Evolutionary conservation across 352 stramenopile species (phyloP), one percentile per base, ranked within the genome.

Genomic region (Aphanomyces cochlioides): DNA sequence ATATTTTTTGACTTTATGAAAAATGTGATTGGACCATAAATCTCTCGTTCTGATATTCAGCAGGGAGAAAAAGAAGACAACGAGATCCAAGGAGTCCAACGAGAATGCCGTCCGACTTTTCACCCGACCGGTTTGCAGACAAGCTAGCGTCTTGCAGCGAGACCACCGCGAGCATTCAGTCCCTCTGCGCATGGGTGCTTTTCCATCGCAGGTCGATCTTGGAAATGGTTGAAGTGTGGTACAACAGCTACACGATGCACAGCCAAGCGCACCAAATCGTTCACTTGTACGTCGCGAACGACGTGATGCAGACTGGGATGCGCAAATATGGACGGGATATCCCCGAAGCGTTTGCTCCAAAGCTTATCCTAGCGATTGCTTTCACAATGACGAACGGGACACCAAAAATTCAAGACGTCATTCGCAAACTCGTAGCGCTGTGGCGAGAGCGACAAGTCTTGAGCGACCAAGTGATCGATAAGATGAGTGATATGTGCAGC

Each of bases 341-440:
- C 38, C 75, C 84, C 8, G 76, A 84, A 15, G 69, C 77, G 4
- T 95, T 92, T 60, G 81, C 90, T 58, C 65, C 72, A 1, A 77
- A 78, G 61, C 75, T 95, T 59, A 72, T 91, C 40, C 74, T 81
- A 7, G 77, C 86, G 1, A 75, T 86, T 5, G 76, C 89, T 63
- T 75, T 81, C n/a, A 74, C 92, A 17, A 95, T 95, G 87, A 41
- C 47, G 10, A 64, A 79, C 15, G 82, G 83, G 21, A 79, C 91
- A 37, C 85, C 92, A 66, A 90, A 91, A 68, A 84, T 93, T 66
- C 92, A 95, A 75, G 85, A 84, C 63, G 91, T 85, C 57, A 73
- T 90, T 37, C 87, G 92, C 68, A 95, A 95, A 75, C 83, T 95
- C 72, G 87, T 95, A 38, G 82, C 84, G 48, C 90, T 95, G 72